Base-by-base conservation (phyloP, 371 early-diverging fungal genomes). In the Mucor velutinosus region DNA sequence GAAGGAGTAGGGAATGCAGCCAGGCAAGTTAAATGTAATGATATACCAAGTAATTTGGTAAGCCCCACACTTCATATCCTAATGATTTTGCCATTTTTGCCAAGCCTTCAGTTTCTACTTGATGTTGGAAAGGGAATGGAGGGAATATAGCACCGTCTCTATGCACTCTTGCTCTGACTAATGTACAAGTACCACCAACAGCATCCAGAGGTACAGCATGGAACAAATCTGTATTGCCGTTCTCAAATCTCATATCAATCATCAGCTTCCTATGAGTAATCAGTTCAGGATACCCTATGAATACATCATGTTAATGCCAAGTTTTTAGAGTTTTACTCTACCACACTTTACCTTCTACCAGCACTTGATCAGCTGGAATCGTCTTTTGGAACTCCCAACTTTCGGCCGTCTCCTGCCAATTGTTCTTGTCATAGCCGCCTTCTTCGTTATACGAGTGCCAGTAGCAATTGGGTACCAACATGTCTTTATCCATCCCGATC, bases 71-170 rank as follows among this genome's bases (percentile, higher is more conserved):
- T 43, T 70, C 57, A 51, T 76, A 76, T 15, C 90, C 90, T 71
- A 87, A 76, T 6, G 82, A 81, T 68, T 87, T 90, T 51, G 91
- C 90, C 78, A 90, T 86, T 63, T 89, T 89, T 21, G 90, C 91
- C 71, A 92, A 79, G 0, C 93, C 93, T 78, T 92, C 93, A 10
- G 92, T 91, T 67, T 93, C 92, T 14, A 91, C 81, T 60, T 83
- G 79, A 59, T 83, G 81, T 41, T 80, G 77, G 60, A 73, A 83
- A 17, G 73, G 65, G 56, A 72, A 83, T 7, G 83, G 70, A n/a
- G 83, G 83, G 58, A 83, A 83, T 30, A 78, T 79, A 56, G 88
- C 86, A 7, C 91, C 92, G 39, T 83, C 81, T 10, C 90, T 86
- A 72, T 90, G 90, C 6, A 92, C 89, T 41, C 79, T 74, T n/a